Evolutionary conservation across 1,139 yeast species (phyloP).

Genomic region (Lodderomyces beijingensis): DNA sequence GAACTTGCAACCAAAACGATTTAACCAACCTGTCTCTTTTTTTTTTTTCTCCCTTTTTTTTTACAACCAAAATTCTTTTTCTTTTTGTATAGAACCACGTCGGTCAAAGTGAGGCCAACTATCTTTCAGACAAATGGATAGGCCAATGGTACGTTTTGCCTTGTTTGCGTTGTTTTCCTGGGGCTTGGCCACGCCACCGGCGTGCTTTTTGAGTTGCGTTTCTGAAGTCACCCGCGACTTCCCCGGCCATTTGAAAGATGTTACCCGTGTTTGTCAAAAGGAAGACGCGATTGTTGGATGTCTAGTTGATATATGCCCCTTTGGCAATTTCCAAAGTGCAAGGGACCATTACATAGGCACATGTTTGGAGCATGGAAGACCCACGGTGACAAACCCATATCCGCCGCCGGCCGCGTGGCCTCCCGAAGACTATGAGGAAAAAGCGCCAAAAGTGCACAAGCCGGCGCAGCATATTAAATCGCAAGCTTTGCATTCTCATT

Average conservation of each 20-base stretch:
- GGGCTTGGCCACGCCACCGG: conserved; percentile 58
- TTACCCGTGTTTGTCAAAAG: conserved; percentile 37
- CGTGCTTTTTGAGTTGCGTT: conserved; percentile 47
- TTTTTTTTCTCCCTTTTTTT: no score
- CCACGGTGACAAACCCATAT: conserved; percentile 12
- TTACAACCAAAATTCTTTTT: no score
- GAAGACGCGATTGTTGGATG: conserved; percentile 41
- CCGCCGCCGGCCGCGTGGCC: conserved; percentile 12
- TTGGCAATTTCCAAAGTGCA: conserved; percentile 43
- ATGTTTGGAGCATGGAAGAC: conserved; percentile 38
- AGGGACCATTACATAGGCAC: conserved; percentile 55
- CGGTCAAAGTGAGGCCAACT: no score
- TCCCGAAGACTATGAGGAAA: conserved; percentile 6
- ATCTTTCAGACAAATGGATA: no score
- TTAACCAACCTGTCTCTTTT: no score
- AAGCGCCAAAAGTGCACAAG: conserved; percentile 3
- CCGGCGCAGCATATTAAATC: conserved; percentile 2
- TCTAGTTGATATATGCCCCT: conserved; percentile 45
- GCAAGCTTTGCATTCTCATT: background rate
- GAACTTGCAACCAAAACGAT: no score
- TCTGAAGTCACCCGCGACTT: conserved; percentile 35
- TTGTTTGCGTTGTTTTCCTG: no score
- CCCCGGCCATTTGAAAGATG: conserved; percentile 26
- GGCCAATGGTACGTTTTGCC: no score
- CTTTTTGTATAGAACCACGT: no score